phyloP scores from a whole-genome alignment of 805 yeast genomes.

The Zygosaccharomyces bailii region DNA sequence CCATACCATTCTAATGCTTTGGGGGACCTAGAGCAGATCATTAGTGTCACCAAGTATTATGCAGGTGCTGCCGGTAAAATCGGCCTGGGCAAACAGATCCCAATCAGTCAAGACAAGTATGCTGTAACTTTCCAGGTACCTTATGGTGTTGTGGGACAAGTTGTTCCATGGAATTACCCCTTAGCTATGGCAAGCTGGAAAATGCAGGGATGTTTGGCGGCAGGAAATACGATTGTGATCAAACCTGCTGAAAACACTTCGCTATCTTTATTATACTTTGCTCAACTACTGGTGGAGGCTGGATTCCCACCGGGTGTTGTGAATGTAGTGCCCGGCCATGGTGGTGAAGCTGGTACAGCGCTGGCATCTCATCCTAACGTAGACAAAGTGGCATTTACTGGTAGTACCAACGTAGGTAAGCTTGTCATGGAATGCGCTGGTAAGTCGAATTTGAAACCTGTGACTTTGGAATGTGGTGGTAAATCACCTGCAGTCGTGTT shows the following conservation, averaged over 20 bases:
- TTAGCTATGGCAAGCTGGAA: constrained; percentile 47
- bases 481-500: constrained; percentile 46
- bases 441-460: constrained; percentile 39
- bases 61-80: constrained; percentile 71
- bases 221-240: constrained; percentile 43
- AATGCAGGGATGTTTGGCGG: constrained; percentile 49
- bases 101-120: constrained; percentile 53
- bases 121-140: constrained; percentile 48
- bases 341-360: constrained; percentile 40
- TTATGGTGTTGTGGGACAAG: constrained; percentile 47
- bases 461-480: constrained; percentile 46
- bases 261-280: constrained; percentile 40
- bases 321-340: constrained; percentile 43
- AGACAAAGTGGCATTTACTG: constrained; percentile 48
- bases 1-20: constrained; percentile 47
- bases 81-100: constrained; percentile 52
- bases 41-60: constrained; percentile 54
- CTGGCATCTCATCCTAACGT: constrained; percentile 41
- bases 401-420: constrained; percentile 46
- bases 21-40: constrained; percentile 54
- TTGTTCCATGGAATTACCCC: constrained; percentile 49
- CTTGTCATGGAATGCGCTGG: constrained; percentile 39
- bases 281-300: constrained; percentile 39
- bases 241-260: constrained; percentile 47
- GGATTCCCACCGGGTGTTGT: constrained; percentile 46